Conservation (phyloP, 1,284 basidiomycete genomes). For the Stygiomarasmius scandens region DNA sequence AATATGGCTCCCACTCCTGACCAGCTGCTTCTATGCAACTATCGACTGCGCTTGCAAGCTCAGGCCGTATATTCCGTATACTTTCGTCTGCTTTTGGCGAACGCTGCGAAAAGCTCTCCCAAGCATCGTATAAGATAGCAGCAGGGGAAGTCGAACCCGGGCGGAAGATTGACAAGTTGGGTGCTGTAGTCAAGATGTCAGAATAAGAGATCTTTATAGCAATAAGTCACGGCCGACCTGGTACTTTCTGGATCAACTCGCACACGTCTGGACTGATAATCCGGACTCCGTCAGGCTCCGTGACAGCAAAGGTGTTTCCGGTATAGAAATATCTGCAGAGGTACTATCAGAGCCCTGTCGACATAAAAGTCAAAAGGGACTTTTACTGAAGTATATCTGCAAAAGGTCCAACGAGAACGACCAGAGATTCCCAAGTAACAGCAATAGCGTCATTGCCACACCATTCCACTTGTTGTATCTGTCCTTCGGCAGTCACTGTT, state of each 20-base stretch:
- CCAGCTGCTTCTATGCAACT: conserved; percentile 94
- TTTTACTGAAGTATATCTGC: conserved; percentile 85
- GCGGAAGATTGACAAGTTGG: conserved; percentile 82
- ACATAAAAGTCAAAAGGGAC: conserved; percentile 14
- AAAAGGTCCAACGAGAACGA: conserved; percentile 88
- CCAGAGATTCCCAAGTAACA: conserved; percentile 81
- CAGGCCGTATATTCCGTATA: conserved; percentile 85
- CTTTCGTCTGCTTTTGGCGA: conserved; percentile 93
- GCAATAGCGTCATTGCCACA: conserved; percentile 96
- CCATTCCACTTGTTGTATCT: conserved; percentile 82
- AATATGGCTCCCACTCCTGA: conserved; percentile 86
- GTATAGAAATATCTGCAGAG: conserved; percentile 74
- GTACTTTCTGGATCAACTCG: conserved; percentile 94
- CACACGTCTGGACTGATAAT: conserved; percentile 79
- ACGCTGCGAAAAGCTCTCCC: conserved; percentile 83
- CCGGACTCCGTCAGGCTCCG: conserved; percentile 88
- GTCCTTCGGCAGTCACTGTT: conserved; percentile 54
- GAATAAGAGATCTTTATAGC: conserved; percentile 11
- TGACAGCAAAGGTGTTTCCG: conserved; percentile 77
- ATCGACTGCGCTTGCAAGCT: conserved; percentile 87
- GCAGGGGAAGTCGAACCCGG: conserved; percentile 93
- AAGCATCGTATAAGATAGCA: conserved; percentile 91
- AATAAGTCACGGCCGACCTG: conserved; percentile 51
- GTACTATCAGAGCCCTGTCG: background rate
- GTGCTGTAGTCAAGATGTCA: conserved; percentile 43